A percentile compares a stretch with the other conserved stretches of the same genome.
phyloP scores from a whole-genome alignment of 225 moss, liverwort and hornwort genomes.

The Pseudisothecium myosuroides region DNA sequence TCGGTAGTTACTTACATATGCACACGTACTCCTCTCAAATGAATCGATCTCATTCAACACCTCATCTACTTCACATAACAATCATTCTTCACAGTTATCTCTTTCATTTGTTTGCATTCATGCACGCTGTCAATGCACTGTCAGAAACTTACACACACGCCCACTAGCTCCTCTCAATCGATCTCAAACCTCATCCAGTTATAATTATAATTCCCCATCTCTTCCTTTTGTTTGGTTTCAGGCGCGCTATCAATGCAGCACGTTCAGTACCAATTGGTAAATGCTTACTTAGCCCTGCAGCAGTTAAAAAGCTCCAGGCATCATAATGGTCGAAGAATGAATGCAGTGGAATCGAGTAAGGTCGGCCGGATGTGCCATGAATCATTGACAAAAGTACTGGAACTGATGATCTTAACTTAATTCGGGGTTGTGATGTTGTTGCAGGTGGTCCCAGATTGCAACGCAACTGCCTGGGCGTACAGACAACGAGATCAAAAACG shows the following conservation, averaged over 20 bases:
- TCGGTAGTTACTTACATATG: background rate
- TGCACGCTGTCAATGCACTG: background rate
- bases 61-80: background rate
- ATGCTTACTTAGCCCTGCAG: background rate
- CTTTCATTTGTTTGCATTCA: background rate
- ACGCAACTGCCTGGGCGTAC: conserved; percentile 82
- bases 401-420: background rate
- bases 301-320: background rate
- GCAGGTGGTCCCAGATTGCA: conserved; percentile 95
- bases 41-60: background rate
- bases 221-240: background rate
- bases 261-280: background rate
- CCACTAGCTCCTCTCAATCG: background rate
- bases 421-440: background rate
- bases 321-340: background rate
- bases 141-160: background rate
- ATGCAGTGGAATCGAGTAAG: background rate
- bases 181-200: background rate
- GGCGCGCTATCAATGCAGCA: background rate
- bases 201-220: background rate
- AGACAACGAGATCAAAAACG: conserved; percentile 95
- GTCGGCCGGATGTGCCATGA: background rate
- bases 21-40: background rate
- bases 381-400: background rate
- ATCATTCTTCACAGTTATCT: background rate